Evolutionary conservation across 1,284 basidiomycete genomes (phyloP), one percentile per base, ranked within the genome.

Genomic region (Trametes versicolor): DNA sequence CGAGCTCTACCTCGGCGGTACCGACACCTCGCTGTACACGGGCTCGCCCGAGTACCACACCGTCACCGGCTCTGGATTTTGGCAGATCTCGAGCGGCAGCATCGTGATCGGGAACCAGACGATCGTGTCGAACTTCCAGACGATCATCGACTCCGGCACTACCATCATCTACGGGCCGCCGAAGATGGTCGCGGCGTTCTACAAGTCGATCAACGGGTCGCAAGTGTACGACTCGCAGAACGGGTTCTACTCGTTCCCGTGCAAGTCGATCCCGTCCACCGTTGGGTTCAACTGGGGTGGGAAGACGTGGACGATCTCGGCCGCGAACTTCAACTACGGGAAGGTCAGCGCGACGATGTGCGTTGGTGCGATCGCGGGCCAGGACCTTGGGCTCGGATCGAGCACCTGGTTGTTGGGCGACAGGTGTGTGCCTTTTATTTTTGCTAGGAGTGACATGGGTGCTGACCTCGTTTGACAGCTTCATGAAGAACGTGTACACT

Each of bases 121-220:
- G 6, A 47, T 68, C 29, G 21, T 41, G 36, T 62, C 62, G 9
- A 25, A 39, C 21, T 53, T 63, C 39, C 54, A 55, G 41, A 65
- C 68, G 74, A 73, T 83, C 62, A 77, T 84, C 60, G 83, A 84
- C 69, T 81, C 80, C 2, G 82, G 82, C 56, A 82, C 84, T 7
- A 83, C 87, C 41, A 71, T 85, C 64, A 83, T 88, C 72, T 80
- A 85, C 29, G 86, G 84, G 15, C 83, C 85, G 21, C 76, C 80
- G 0, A 65, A 75, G 39, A 76, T 75, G 12, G 81, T 87, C 8
- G 75, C 74, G 45, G 65, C 72, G 27, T 81, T 88, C 68, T 87
- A 86, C 75, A 71, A 65, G 21, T 57, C 71, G 8, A 76, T 89
- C 48, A 77, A 79, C 4, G 83, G 83, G 49, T 76, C 84, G 15